Evolutionary conservation across 177 flowering plant species (phyloP).

Genomic region (Vitis hybrid): DNA sequence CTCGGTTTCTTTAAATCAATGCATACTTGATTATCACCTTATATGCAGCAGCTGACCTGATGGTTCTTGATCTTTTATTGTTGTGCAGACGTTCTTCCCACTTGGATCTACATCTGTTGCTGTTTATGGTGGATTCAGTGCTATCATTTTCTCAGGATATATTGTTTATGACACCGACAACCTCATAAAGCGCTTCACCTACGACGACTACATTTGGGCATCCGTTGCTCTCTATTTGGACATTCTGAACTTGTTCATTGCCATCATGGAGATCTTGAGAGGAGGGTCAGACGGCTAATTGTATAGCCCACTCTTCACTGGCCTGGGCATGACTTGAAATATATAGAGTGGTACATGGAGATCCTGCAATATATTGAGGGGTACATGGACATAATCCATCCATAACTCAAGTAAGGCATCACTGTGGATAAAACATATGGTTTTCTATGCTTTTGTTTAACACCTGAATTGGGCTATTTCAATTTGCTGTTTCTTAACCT

Average conservation of each 20-base stretch:
- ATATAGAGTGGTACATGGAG: no score
- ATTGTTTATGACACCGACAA: slow-evolving; percentile 90
- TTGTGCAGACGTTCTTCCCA: slow-evolving; percentile 82
- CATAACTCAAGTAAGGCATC: no score
- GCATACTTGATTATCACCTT: background rate
- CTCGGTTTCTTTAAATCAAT: background rate
- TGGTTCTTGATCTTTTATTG: slow-evolving; percentile 1
- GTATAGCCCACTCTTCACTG: background rate
- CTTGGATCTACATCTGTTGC: slow-evolving; percentile 72
- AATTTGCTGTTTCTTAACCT: no score
- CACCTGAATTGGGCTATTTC: no score
- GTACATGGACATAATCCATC: no score
- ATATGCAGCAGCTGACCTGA: background rate
- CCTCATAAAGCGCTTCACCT: slow-evolving; percentile 87
- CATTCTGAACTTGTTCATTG: slow-evolving; percentile 86
- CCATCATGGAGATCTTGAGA: slow-evolving; percentile 78
- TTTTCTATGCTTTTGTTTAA: no score
- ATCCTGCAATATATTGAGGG: background rate
- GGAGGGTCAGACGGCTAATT: slow-evolving; percentile 45
- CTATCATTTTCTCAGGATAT: slow-evolving; percentile 85
- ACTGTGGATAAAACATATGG: no score
- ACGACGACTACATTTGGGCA: slow-evolving; percentile 96
- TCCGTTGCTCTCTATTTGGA: slow-evolving; percentile 88
- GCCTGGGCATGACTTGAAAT: background rate
- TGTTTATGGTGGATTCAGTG: slow-evolving; percentile 73